These are phyloP conservation scores for Ammopiptanthus mongolicus DNA, from an alignment of 306 rosid species.

Conservation along the genomic window DNA sequence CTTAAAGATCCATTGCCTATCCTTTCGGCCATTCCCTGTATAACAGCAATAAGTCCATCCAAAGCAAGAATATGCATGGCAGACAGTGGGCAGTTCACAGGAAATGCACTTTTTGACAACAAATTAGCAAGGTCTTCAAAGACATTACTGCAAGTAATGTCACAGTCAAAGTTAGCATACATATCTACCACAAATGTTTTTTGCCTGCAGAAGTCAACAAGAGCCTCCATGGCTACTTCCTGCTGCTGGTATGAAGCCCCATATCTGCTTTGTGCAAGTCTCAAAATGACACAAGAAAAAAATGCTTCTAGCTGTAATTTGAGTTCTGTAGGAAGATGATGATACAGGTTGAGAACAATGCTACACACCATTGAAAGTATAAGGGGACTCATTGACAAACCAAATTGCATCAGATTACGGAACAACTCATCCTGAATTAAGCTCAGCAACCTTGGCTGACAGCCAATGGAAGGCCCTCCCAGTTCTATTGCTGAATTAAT, in stretches of 20 bases:
- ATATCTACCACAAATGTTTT: slow-evolving; percentile 83
- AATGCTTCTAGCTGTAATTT: too few relatives aligned
- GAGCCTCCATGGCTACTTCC: slow-evolving; percentile 93
- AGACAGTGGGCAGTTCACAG: slow-evolving; percentile 84
- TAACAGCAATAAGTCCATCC: slow-evolving; percentile 95
- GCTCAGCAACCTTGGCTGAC: slow-evolving; percentile 71
- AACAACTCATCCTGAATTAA: slow-evolving; percentile 85
- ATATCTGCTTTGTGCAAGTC: too few relatives aligned
- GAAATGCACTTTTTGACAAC: slow-evolving; percentile 84
- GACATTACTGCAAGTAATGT: slow-evolving; percentile 90
- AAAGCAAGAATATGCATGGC: slow-evolving; percentile 86
- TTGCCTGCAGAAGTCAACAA: slow-evolving; percentile 92
- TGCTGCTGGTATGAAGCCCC: slow-evolving; percentile 84
- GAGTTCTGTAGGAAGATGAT: too few relatives aligned
- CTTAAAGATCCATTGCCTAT: slow-evolving; percentile 64
- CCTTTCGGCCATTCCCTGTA: slow-evolving; percentile 98
- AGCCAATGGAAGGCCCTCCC: slow-evolving; percentile 81
- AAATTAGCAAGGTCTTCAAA: slow-evolving; percentile 90
- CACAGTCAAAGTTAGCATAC: slow-evolving; percentile 93
- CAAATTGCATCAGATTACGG: slow-evolving; percentile 81
- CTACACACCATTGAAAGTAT: too few relatives aligned
- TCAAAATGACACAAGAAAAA: too few relatives aligned
- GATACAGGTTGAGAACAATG: too few relatives aligned
- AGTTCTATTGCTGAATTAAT: slow-evolving; percentile 88
- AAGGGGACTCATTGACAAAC: slow-evolving; percentile 78